These are phyloP conservation scores for Zasmidium citrigriseum DNA, from an alignment of 2,329 filamentous ascomycete genomes.

Conservation along the genomic window DNA sequence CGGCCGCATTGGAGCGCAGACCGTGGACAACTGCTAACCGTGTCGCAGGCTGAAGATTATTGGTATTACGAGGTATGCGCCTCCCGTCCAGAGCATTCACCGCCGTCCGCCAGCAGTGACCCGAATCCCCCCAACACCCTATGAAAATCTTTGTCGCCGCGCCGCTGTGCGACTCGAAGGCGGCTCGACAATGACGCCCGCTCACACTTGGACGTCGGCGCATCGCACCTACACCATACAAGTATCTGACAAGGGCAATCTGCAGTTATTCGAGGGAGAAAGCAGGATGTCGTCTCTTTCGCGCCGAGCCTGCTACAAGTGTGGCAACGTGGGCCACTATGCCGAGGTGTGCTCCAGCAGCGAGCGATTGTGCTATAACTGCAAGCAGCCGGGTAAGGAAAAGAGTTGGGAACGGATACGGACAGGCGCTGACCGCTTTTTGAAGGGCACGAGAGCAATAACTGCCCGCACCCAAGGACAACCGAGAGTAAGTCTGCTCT, in stretches of 20 bases:
- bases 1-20: not conserved
- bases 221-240: constrained; percentile 9
- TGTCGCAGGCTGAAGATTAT: constrained; percentile 14
- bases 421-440: constrained; percentile 27
- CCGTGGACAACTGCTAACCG: constrained; percentile 9
- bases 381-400: constrained; percentile 77
- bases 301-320: constrained; percentile 57
- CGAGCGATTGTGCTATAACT: constrained; percentile 99
- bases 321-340: constrained; percentile 56
- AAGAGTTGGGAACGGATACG: constrained; percentile 33
- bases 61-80: constrained; percentile 24
- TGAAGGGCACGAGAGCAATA: constrained; percentile 90
- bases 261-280: constrained; percentile 16
- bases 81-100: constrained; percentile 7
- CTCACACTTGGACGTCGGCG: constrained; percentile 9
- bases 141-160: constrained; percentile 6
- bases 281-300: constrained; percentile 54
- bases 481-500: constrained; percentile 70
- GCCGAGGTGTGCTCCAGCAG: constrained; percentile 94
- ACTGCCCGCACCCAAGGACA: constrained; percentile 92
- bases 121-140: constrained; percentile 9
- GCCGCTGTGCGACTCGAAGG: constrained; percentile 5
- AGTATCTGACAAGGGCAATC: constrained; percentile 15
- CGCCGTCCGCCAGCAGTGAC: constrained; percentile 1
- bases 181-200: constrained; percentile 1